Conservation (phyloP, 345 rosid genomes). For the Litchi chinensis region DNA sequence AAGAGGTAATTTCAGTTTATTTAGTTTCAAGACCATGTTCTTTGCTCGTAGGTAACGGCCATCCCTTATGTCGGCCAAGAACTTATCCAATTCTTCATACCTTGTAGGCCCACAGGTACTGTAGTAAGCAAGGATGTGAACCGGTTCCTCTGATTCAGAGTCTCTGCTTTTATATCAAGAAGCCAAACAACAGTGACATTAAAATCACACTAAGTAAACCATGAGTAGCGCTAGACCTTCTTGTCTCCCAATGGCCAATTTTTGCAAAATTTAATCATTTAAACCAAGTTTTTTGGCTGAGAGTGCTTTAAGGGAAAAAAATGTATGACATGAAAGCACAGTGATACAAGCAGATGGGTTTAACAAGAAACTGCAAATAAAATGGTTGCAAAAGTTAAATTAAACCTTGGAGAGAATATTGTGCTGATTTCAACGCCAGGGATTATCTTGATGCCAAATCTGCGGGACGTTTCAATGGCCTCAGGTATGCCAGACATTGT, state of each 20-base stretch:
- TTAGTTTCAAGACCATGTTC: constrained; percentile 73
- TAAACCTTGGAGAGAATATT: constrained; percentile 68
- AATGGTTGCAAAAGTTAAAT: constrained; percentile 6
- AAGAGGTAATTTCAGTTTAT: constrained; percentile 79
- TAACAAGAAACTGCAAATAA: constrained; percentile 16
- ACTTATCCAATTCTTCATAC: constrained; percentile 64
- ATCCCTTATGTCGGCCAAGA: constrained; percentile 74
- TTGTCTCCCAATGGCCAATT: not conserved
- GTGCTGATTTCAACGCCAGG: constrained; percentile 97
- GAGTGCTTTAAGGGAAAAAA: not conserved
- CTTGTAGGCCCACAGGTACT: constrained; percentile 80
- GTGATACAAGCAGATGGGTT: not conserved
- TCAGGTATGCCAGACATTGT: constrained; percentile 87
- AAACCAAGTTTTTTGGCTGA: not conserved
- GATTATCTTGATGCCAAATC: constrained; percentile 79
- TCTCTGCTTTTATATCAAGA: constrained; percentile 39
- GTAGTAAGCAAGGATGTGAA: constrained; percentile 95
- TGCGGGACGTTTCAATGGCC: constrained; percentile 81
- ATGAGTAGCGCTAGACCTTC: not conserved
- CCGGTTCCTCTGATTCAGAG: constrained; percentile 72
- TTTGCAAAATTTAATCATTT: not conserved
- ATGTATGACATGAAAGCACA: too few species aligned
- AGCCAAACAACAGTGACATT: constrained; percentile 20
- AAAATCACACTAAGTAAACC: constrained; percentile 7
- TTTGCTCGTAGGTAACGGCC: constrained; percentile 87